These are phyloP conservation scores for Annona squamosa DNA, from an alignment of 164 flowering plant genomes.

Conservation along the genomic window DNA sequence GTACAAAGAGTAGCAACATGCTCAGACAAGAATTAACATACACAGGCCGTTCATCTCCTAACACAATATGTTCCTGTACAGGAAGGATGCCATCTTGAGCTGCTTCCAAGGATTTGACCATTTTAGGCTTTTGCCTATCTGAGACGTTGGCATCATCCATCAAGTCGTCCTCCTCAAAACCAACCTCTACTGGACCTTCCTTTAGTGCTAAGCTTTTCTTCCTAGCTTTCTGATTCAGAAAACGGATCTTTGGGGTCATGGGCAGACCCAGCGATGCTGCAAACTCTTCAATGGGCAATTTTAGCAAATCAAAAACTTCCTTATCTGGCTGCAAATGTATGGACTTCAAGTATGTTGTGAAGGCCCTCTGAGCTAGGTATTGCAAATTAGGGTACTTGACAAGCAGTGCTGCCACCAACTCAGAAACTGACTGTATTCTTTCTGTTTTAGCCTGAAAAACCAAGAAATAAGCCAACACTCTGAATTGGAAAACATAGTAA, in stretches of 20 bases:
- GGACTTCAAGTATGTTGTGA: conserved; percentile 71
- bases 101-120: conserved; percentile 18
- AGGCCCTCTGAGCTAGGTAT: conserved; percentile 66
- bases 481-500: too few relatives aligned
- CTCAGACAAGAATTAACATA: background rate
- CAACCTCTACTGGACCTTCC: conserved; percentile 28
- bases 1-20: background rate
- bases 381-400: conserved; percentile 65
- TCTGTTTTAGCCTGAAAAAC: conserved; percentile 56
- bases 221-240: conserved; percentile 44
- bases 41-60: conserved; percentile 17
- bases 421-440: conserved; percentile 58
- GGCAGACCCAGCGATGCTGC: conserved; percentile 84
- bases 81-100: conserved; percentile 28
- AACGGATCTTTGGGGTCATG: conserved; percentile 74
- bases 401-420: conserved; percentile 48
- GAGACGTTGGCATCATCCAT: conserved; percentile 17
- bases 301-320: conserved; percentile 67
- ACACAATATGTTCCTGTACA: conserved; percentile 25
- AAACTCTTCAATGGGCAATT: conserved; percentile 67
- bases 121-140: conserved; percentile 3
- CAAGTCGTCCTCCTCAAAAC: conserved; percentile 12
- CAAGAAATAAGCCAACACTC: background rate
- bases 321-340: conserved; percentile 56
- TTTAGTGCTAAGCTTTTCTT: conserved; percentile 13